Evolutionary conservation across 805 yeast genomes (phyloP).

Genomic region (Saccharomycopsis fibuligera): DNA sequence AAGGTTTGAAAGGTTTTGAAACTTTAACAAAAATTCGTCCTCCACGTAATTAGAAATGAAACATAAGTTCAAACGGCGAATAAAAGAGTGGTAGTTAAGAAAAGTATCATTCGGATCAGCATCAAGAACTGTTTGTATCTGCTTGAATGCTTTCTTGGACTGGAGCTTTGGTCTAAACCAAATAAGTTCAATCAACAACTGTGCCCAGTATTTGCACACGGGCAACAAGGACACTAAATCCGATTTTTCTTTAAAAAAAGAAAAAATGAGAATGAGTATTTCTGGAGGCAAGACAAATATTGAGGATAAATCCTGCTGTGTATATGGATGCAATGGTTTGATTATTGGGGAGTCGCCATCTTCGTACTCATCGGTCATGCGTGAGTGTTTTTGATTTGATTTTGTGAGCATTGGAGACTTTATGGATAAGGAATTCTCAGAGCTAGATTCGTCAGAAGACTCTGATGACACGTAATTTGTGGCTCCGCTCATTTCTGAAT

Average conservation of each 20-base stretch:
- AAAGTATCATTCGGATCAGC: slow-evolving; percentile 41
- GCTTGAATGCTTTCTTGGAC: slow-evolving; percentile 40
- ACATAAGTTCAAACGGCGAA: slow-evolving; percentile 75
- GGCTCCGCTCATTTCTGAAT: no score
- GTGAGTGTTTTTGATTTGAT: no score
- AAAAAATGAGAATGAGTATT: slow-evolving; percentile 58
- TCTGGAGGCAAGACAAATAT: slow-evolving; percentile 39
- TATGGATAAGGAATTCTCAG: background rate
- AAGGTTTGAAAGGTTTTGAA: slow-evolving; percentile 65
- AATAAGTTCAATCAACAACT: slow-evolving; percentile 65
- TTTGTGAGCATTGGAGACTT: background rate
- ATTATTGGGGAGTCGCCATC: background rate
- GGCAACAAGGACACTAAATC: slow-evolving; percentile 58
- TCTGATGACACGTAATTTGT: background rate
- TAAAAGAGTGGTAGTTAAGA: slow-evolving; percentile 62
- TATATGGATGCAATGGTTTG: slow-evolving; percentile 8
- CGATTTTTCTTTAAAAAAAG: slow-evolving; percentile 50
- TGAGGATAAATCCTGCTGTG: slow-evolving; percentile 11
- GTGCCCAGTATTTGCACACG: slow-evolving; percentile 78
- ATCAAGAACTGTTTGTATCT: slow-evolving; percentile 51
- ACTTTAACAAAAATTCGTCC: slow-evolving; percentile 54
- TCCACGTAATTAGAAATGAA: slow-evolving; percentile 62
- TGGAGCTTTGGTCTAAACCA: slow-evolving; percentile 84
- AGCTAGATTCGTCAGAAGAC: background rate
- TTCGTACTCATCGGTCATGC: no score